phyloP scores from a whole-genome alignment of 1,284 basidiomycete species.

The Fomitopsis pinicola region DNA sequence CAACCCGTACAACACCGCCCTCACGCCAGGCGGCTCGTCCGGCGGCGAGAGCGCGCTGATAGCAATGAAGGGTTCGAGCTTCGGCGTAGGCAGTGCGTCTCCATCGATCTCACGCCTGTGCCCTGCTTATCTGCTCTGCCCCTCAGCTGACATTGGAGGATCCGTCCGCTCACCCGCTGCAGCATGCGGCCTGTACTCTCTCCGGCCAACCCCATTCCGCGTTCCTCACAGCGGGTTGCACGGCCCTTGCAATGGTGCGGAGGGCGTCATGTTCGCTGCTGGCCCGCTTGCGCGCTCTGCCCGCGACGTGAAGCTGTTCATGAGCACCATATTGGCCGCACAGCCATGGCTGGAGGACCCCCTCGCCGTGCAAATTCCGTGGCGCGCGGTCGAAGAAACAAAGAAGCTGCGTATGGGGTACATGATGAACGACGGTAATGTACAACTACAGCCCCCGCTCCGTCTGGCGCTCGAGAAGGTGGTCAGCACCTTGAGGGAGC shows the following conservation, averaged over 20 bases:
- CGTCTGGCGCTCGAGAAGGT: constrained; percentile 27
- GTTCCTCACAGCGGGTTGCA: not conserved
- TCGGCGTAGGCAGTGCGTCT: constrained; percentile 48
- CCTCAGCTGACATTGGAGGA: not conserved
- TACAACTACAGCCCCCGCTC: constrained; percentile 33
- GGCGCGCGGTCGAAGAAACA: constrained; percentile 4
- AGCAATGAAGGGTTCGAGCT: constrained; percentile 41
- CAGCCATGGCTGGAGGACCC: constrained; percentile 20
- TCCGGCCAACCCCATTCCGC: not conserved
- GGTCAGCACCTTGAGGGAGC: constrained; percentile 4
- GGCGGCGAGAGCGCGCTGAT: constrained; percentile 53
- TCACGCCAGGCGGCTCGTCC: constrained; percentile 22
- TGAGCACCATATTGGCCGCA: constrained; percentile 11
- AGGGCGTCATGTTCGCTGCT: not conserved
- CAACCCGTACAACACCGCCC: constrained; percentile 43
- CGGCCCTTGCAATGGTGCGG: not conserved
- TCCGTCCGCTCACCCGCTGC: not conserved
- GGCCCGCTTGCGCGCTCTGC: not conserved
- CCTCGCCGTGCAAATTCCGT: constrained; percentile 14
- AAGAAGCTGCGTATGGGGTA: constrained; percentile 25
- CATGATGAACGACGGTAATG: constrained; percentile 42
- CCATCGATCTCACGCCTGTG: not conserved
- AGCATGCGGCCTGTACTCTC: not conserved
- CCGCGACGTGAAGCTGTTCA: constrained; percentile 13
- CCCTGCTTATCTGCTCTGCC: not conserved